phyloP scores from a whole-genome alignment of 1,284 basidiomycete genomes.

The Wolfiporia cocos region DNA sequence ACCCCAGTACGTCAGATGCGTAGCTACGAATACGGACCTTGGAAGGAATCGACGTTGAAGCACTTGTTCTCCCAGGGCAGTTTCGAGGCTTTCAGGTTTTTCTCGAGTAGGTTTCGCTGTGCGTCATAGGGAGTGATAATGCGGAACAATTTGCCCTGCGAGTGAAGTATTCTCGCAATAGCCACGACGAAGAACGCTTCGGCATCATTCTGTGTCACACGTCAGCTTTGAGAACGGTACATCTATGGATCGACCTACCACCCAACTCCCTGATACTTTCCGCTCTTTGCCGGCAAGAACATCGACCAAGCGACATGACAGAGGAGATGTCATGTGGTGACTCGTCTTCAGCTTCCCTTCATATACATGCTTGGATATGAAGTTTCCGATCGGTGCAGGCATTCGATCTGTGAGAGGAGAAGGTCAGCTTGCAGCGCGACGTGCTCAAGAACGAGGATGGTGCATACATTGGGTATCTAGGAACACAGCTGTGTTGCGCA shows the following conservation, averaged over 20 bases:
- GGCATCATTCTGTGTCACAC: slow-evolving; percentile 8
- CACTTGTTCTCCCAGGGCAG: slow-evolving; percentile 54
- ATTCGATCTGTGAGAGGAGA: slow-evolving; percentile 35
- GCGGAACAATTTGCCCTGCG: slow-evolving; percentile 37
- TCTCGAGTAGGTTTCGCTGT: slow-evolving; percentile 49
- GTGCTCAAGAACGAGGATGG: neutral
- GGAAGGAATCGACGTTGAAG: slow-evolving; percentile 65
- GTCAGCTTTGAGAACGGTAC: neutral
- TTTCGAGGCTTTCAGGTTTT: slow-evolving; percentile 34
- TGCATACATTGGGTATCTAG: slow-evolving; percentile 39
- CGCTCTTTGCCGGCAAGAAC: slow-evolving; percentile 33
- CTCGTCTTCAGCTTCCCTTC: slow-evolving; percentile 27
- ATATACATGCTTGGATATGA: slow-evolving; percentile 42
- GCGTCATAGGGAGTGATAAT: slow-evolving; percentile 71
- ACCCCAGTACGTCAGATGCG: too few species aligned
- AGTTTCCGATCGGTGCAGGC: slow-evolving; percentile 39
- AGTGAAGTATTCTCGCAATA: slow-evolving; percentile 30
- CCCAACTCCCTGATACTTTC: slow-evolving; percentile 33
- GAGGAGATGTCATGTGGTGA: slow-evolving; percentile 23
- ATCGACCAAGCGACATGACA: slow-evolving; percentile 34
- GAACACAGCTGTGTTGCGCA: slow-evolving; percentile 29
- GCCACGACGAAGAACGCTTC: slow-evolving; percentile 21
- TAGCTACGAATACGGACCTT: too few species aligned
- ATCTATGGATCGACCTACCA: slow-evolving; percentile 23
- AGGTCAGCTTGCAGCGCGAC: neutral